Percentiles rank a stretch among this genome's conserved stretches.
phyloP scores from a whole-genome alignment of 179 eudicot species.

The Actinidia chinensis region DNA sequence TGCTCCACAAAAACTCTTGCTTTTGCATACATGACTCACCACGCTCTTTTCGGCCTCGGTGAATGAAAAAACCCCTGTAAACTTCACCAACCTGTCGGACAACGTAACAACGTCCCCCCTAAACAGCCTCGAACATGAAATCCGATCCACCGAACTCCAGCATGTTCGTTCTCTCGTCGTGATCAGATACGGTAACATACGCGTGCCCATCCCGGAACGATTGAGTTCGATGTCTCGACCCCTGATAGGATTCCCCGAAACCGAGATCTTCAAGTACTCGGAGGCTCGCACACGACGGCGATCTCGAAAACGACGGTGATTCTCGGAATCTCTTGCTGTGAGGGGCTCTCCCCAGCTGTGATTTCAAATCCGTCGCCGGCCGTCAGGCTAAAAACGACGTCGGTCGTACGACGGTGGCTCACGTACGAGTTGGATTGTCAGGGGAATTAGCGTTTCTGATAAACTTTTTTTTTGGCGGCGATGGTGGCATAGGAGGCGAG shows the following conservation, averaged over 20 bases:
- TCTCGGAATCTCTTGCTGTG: slow-evolving; percentile 5
- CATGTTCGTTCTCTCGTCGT: slow-evolving; percentile 62
- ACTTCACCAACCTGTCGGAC: slow-evolving; percentile 73
- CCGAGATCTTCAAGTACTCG: slow-evolving; percentile 54
- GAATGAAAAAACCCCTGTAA: slow-evolving; percentile 81
- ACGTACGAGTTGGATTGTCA: slow-evolving; percentile 16
- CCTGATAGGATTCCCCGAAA: slow-evolving; percentile 84
- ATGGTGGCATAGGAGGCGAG: slow-evolving; percentile 23
- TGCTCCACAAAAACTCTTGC: slow-evolving; percentile 96
- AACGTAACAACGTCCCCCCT: slow-evolving; percentile 77
- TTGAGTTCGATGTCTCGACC: slow-evolving; percentile 55
- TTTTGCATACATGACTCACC: slow-evolving; percentile 97
- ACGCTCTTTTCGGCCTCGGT: slow-evolving; percentile 87
- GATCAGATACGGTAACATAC: slow-evolving; percentile 68
- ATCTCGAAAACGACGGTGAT: slow-evolving; percentile 17
- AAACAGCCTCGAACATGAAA: slow-evolving; percentile 78
- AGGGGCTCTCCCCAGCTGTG: slow-evolving; percentile 34
- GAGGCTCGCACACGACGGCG: slow-evolving; percentile 35
- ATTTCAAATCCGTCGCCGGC: slow-evolving; percentile 26
- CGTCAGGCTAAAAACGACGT: slow-evolving; percentile 38
- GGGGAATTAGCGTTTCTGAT: slow-evolving; percentile 19
- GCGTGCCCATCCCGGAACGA: slow-evolving; percentile 75
- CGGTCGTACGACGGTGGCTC: slow-evolving; percentile 34
- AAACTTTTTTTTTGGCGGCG: slow-evolving; percentile 2
- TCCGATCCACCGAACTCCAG: slow-evolving; percentile 57